Evolutionary conservation across 2,329 filamentous ascomycete genomes (phyloP), one percentile per base, ranked within the genome.

Genomic region (Hypoxylon sp.): DNA sequence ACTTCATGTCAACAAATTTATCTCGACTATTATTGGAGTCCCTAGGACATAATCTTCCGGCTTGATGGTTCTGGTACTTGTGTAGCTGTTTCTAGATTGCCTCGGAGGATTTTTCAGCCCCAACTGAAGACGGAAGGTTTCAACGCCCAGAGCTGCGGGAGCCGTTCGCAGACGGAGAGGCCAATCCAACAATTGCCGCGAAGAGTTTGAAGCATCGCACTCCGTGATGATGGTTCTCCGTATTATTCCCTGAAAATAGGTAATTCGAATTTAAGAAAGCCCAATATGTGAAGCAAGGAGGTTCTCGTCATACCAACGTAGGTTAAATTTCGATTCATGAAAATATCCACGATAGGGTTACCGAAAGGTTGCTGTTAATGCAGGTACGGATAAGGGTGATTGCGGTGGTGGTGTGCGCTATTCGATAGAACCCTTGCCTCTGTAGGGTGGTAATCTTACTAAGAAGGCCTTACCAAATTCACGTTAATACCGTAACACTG

Each of bases 401-500:
- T 52, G 60, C 55, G 48, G 61, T 52, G 16, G 8, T 52, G 14
- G 14, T 14, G n/a, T 41, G 37, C n/a, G 21, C 7, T 21, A 19
- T 12, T 21, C 37, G 37, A 41, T 19, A n/a, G 30, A 9, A 55
- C 53, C 50, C 50, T 52, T 53, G 47, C 21, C n/a, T 27, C 3
- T 21, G 27, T 45, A 32, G 30, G 46, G 32, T 37, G 30, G n/a
- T 30, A 56, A 63, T 48, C 21, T 60, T 41, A 66, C 37, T 43
- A 59, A 46, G 48, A 59, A 46, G 19, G 30, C 29, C 51, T 63
- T 63, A 52, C 30, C 52, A 27, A 43, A 61, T 67, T 55, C n/a
- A 14, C n/a, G 37, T 45, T 34, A 16, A 58, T 50, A 56, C 55
- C 39, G 65, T 68, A 27, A 65, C 65, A 68, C 65, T 53, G 65